A percentile compares a stretch with the other conserved stretches of the same genome.
Conservation (phyloP, 2,329 filamentous ascomycete species). For the Neofusicoccum sp. region DNA sequence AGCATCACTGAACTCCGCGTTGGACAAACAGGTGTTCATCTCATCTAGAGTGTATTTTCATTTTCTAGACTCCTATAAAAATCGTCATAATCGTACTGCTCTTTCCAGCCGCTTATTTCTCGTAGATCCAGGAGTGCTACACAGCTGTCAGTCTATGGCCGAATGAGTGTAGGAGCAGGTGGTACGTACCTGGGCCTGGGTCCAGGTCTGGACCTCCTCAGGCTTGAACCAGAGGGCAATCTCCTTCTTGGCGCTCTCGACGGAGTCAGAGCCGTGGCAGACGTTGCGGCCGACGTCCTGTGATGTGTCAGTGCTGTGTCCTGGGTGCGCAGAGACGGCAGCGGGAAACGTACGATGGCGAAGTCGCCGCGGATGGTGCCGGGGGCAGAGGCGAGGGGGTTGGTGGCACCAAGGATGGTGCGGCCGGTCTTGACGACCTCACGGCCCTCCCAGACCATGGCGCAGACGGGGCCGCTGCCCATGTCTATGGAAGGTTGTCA, state of each 20-base stretch:
- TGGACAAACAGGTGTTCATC: neutral
- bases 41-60: slow-evolving; percentile 8
- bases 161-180: neutral
- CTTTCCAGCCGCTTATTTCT: slow-evolving; percentile 1
- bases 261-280: slow-evolving; percentile 98
- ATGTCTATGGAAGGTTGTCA: slow-evolving; percentile 64
- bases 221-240: slow-evolving; percentile 98
- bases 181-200: neutral
- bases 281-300: slow-evolving; percentile 90
- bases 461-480: slow-evolving; percentile 92
- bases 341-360: slow-evolving; percentile 44
- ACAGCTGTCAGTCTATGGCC: neutral
- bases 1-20: no score
- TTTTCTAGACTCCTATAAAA: neutral
- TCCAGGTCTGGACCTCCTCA: slow-evolving; percentile 81
- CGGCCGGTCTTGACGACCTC: slow-evolving; percentile 99
- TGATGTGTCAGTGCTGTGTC: slow-evolving; percentile 6
- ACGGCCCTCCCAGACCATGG: slow-evolving; percentile 99
- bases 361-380: slow-evolving; percentile 98
- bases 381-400: slow-evolving; percentile 89
- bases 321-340: neutral
- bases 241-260: slow-evolving; percentile 99
- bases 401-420: slow-evolving; percentile 95
- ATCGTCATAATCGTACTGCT: slow-evolving; percentile 3
- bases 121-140: slow-evolving; percentile 9